These are phyloP conservation scores for Rhizopogon roseolus DNA, from an alignment of 768 basidiomycete species.

Conservation along the genomic window DNA sequence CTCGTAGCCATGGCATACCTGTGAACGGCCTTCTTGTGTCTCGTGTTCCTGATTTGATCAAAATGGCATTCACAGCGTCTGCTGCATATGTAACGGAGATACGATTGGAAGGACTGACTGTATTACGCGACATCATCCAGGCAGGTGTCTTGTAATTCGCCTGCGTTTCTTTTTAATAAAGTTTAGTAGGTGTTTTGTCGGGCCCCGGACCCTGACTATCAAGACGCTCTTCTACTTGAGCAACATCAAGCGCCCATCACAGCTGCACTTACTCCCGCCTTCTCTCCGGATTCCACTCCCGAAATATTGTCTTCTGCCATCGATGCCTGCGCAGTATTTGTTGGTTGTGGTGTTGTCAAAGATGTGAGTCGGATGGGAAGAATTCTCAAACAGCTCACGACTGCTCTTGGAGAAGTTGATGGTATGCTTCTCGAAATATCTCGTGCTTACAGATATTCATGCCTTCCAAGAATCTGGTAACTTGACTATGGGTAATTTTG, in stretches of 20 bases:
- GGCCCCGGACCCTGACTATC: slow-evolving; percentile 89
- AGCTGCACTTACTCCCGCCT: slow-evolving; percentile 93
- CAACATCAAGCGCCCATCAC: slow-evolving; percentile 99
- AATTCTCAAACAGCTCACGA: slow-evolving; percentile 84
- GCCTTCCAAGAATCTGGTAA: slow-evolving; percentile 64
- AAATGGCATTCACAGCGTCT: slow-evolving; percentile 96
- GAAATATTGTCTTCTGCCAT: slow-evolving; percentile 93
- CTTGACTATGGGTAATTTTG: slow-evolving; percentile 80
- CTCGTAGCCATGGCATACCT: slow-evolving; percentile 54
- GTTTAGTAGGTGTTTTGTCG: slow-evolving; percentile 71
- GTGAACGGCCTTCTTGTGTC: slow-evolving; percentile 68
- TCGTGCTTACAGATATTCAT: slow-evolving; percentile 4
- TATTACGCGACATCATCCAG: slow-evolving; percentile 89
- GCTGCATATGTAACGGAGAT: slow-evolving; percentile 97
- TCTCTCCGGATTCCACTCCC: slow-evolving; percentile 91
- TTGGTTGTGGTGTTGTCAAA: slow-evolving; percentile 91
- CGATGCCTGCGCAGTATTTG: slow-evolving; percentile 90
- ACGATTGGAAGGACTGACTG: slow-evolving; percentile 82
- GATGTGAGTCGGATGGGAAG: slow-evolving; percentile 91
- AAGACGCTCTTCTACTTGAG: slow-evolving; percentile 84
- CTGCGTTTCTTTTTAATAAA: slow-evolving; percentile 3
- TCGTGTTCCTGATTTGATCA: slow-evolving; percentile 89
- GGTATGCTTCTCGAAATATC: slow-evolving; percentile 38
- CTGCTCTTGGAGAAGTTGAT: slow-evolving; percentile 85
- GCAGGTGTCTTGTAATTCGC: slow-evolving; percentile 33